Conservation (phyloP, 345 rosid genomes). For the Eucalyptus cloeziana region DNA sequence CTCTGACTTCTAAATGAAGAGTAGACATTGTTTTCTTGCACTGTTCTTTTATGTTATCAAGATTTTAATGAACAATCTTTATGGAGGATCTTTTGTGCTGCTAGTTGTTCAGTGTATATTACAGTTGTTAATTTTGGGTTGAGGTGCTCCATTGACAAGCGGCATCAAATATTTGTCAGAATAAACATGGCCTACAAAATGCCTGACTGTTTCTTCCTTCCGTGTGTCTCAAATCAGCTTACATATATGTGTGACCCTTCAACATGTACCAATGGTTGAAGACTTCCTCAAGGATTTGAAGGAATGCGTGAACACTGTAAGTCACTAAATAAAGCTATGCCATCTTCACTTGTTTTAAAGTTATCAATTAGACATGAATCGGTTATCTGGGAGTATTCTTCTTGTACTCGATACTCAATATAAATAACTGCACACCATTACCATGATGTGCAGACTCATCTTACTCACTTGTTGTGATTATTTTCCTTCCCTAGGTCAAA, state of each 20-base stretch:
- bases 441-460: background rate
- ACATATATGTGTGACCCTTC: conserved; percentile 84
- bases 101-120: background rate
- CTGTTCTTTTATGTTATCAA: background rate
- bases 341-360: background rate
- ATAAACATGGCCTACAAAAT: background rate
- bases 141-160: background rate
- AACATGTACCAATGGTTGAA: conserved; percentile 54
- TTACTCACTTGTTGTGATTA: background rate
- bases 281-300: conserved; percentile 57
- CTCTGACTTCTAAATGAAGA: background rate
- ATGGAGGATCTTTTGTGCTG: background rate
- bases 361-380: background rate
- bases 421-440: background rate
- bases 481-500: conserved; percentile 35
- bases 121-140: background rate
- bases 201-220: background rate
- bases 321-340: background rate
- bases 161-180: background rate
- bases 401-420: background rate
- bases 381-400: background rate
- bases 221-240: conserved; percentile 36
- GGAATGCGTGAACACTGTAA: conserved; percentile 70
- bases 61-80: background rate
- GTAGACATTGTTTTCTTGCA: background rate